Evolutionary conservation across 768 basidiomycete genomes (phyloP).

Genomic region (Leccinum imitatum): DNA sequence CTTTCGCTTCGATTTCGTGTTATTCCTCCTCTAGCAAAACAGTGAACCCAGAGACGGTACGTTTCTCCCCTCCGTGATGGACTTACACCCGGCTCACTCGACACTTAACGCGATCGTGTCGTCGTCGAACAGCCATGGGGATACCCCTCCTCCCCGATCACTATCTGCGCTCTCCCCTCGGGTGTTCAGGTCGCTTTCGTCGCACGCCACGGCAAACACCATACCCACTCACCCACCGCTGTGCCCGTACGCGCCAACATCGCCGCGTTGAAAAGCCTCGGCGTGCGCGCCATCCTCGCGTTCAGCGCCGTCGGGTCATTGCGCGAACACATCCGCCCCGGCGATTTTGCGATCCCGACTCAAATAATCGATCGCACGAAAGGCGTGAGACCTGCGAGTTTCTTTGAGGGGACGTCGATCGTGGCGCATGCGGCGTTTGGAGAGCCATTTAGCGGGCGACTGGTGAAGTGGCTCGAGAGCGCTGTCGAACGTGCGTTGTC

Average conservation of each 20-base stretch:
- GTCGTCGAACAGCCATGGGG: slow-evolving; percentile 78
- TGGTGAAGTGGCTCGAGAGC: slow-evolving; percentile 64
- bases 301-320: slow-evolving; percentile 96
- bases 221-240: slow-evolving; percentile 73
- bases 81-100: background rate
- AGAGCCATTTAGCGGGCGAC: slow-evolving; percentile 75
- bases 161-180: slow-evolving; percentile 85
- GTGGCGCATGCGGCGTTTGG: slow-evolving; percentile 96
- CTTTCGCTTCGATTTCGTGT: background rate
- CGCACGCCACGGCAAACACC: slow-evolving; percentile 84
- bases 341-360: slow-evolving; percentile 82
- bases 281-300: slow-evolving; percentile 84
- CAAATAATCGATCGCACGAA: slow-evolving; percentile 98
- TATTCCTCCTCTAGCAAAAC: slow-evolving; percentile 52
- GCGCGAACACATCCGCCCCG: slow-evolving; percentile 88
- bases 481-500: slow-evolving; percentile 64
- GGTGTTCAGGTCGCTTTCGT: slow-evolving; percentile 85
- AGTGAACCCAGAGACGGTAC: slow-evolving; percentile 79
- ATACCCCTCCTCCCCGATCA: slow-evolving; percentile 83
- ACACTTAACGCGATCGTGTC: no score
- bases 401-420: slow-evolving; percentile 78
- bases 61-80: slow-evolving; percentile 21
- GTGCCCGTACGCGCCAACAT: slow-evolving; percentile 93
- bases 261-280: slow-evolving; percentile 89
- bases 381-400: slow-evolving; percentile 83